phyloP scores from a whole-genome alignment of 148 eudicot genomes.

The Beta vulgaris region DNA sequence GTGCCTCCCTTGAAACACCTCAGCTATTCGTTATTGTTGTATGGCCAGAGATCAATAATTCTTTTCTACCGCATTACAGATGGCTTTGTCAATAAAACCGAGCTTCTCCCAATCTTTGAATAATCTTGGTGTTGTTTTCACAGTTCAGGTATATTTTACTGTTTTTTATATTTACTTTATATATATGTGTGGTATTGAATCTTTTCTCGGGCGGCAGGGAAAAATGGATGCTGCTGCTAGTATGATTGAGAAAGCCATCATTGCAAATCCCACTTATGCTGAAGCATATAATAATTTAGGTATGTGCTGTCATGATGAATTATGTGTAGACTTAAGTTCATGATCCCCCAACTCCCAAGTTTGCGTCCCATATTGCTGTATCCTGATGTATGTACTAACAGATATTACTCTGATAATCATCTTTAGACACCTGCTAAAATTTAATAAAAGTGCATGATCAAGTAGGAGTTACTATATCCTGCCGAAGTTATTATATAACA shows the following conservation, averaged over 20 bases:
- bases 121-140: constrained; percentile 98
- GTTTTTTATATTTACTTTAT: constrained; percentile 10
- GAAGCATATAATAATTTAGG: constrained; percentile 99
- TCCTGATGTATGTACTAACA: background rate
- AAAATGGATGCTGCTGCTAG: constrained; percentile 99
- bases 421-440: background rate
- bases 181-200: constrained; percentile 14
- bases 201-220: constrained; percentile 48
- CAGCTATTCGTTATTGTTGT: constrained; percentile 8
- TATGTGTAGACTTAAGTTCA: background rate
- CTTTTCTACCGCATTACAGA: constrained; percentile 40
- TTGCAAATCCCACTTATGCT: constrained; percentile 96
- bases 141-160: constrained; percentile 73
- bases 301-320: constrained; percentile 32
- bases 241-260: constrained; percentile 97
- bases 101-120: constrained; percentile 97
- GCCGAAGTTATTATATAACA: no score
- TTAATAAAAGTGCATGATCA: background rate
- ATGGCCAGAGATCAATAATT: constrained; percentile 14
- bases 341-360: background rate
- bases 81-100: constrained; percentile 89
- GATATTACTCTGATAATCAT: background rate
- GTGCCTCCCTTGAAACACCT: constrained; percentile 13
- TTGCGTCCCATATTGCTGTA: background rate
- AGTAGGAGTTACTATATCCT: no score